A percentile compares a stretch with the other conserved stretches of the same genome.
Evolutionary conservation across 1,284 basidiomycete species (phyloP).

Genomic region (Cryptococcus wingfieldii): DNA sequence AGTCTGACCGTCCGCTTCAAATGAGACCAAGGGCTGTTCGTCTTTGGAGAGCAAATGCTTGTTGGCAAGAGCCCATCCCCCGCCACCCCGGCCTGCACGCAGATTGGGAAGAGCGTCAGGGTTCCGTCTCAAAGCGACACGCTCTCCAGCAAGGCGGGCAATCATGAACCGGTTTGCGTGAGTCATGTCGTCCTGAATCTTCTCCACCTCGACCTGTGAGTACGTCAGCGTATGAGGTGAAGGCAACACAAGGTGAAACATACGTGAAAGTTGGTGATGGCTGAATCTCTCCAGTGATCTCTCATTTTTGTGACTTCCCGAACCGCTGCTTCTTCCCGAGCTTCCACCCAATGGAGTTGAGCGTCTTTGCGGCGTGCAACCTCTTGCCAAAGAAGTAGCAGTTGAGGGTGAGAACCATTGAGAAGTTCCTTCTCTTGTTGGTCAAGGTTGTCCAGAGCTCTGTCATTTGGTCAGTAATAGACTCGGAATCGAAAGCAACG

Average conservation of each 20-base stretch:
- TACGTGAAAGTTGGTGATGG: slow-evolving; percentile 17
- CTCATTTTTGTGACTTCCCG: slow-evolving; percentile 13
- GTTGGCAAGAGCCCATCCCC: slow-evolving; percentile 26
- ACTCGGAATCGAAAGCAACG: slow-evolving; percentile 1
- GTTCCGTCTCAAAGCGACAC: slow-evolving; percentile 20
- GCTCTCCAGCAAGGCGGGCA: slow-evolving; percentile 21
- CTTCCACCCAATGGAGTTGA: slow-evolving; percentile 15
- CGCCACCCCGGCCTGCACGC: slow-evolving; percentile 28
- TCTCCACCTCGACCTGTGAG: slow-evolving; percentile 18
- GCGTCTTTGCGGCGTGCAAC: slow-evolving; percentile 21
- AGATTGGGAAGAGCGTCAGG: slow-evolving; percentile 24
- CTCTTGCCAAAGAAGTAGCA: slow-evolving; percentile 29
- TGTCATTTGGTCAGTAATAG: slow-evolving; percentile 1
- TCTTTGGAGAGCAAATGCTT: slow-evolving; percentile 21
- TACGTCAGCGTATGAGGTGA: background rate
- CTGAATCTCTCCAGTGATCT: slow-evolving; percentile 13
- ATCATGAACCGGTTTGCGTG: slow-evolving; percentile 20
- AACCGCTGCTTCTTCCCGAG: slow-evolving; percentile 14
- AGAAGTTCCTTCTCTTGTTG: slow-evolving; percentile 27
- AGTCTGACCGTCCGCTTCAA: slow-evolving; percentile 14
- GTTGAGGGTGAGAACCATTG: slow-evolving; percentile 23
- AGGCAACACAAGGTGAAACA: slow-evolving; percentile 2
- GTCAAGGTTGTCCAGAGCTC: slow-evolving; percentile 33
- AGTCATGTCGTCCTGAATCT: slow-evolving; percentile 18
- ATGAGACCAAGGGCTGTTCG: slow-evolving; percentile 10